Evolutionary conservation across 257 asterid species (phyloP).

Genomic region (Solanum chiquidenum): DNA sequence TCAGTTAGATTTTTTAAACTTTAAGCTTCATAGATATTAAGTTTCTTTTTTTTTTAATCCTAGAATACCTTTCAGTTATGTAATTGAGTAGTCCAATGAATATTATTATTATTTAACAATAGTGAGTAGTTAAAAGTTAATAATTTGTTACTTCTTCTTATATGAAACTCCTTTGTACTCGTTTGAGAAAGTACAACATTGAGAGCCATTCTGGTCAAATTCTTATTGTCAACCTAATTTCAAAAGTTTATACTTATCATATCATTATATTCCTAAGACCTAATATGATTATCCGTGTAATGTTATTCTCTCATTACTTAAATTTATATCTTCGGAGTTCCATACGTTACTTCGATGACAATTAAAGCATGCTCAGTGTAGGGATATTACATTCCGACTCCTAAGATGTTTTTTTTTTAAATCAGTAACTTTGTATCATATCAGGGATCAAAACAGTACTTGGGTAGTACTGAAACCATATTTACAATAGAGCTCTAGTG

Average conservation of each 20-base stretch:
- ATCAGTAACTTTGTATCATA: neutral
- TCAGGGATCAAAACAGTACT: neutral
- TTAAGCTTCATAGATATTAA: neutral
- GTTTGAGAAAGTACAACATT: neutral
- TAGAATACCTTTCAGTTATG: neutral
- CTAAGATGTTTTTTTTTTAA: neutral
- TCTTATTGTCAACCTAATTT: neutral
- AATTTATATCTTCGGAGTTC: neutral
- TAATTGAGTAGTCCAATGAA: neutral
- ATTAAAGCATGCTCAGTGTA: neutral
- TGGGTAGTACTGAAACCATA: neutral
- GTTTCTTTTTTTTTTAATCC: neutral
- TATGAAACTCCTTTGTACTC: neutral
- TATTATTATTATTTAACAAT: neutral
- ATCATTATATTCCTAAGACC: neutral
- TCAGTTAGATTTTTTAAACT: neutral
- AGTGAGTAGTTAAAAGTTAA: neutral
- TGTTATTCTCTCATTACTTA: neutral
- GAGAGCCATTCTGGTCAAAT: neutral
- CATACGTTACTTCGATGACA: neutral
- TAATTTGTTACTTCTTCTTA: neutral
- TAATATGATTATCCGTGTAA: neutral
- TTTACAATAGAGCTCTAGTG: neutral
- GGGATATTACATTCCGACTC: neutral
- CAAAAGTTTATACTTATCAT: neutral